phyloP scores from a whole-genome alignment of 148 eudicot species.

The Suaeda aralocaspica region DNA sequence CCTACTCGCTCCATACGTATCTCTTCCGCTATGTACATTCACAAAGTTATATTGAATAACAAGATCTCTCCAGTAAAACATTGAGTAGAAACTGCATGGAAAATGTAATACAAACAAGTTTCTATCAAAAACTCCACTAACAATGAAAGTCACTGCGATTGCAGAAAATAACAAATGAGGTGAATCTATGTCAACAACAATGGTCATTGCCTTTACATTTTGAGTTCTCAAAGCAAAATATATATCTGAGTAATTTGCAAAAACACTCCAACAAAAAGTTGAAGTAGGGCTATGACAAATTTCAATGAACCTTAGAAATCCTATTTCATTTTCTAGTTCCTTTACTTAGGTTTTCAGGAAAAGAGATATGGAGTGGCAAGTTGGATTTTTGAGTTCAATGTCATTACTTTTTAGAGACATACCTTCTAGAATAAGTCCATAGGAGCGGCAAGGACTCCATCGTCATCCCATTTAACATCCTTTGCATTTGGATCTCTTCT shows the following conservation, averaged over 20 bases:
- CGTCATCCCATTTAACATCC: constrained; percentile 66
- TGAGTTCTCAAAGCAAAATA: no score
- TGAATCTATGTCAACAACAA: neutral
- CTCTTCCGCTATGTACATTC: constrained; percentile 23
- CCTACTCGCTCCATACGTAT: constrained; percentile 16
- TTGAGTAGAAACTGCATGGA: neutral
- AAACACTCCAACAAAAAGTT: no score
- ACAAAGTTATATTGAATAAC: neutral
- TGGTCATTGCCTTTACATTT: no score
- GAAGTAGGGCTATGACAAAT: neutral
- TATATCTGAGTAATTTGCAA: no score
- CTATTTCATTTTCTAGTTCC: no score
- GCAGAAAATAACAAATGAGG: neutral
- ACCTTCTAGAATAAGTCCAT: constrained; percentile 72
- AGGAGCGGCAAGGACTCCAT: constrained; percentile 62
- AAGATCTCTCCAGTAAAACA: neutral
- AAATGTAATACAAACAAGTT: no score
- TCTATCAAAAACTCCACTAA: no score
- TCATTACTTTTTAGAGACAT: neutral
- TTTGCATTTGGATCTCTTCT: constrained; percentile 53
- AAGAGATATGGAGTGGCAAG: neutral
- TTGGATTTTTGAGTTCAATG: neutral
- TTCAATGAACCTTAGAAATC: no score
- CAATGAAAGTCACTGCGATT: neutral
- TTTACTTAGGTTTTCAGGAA: neutral